Evolutionary conservation across 345 rosid species (phyloP).

Genomic region (Clausena lansium): DNA sequence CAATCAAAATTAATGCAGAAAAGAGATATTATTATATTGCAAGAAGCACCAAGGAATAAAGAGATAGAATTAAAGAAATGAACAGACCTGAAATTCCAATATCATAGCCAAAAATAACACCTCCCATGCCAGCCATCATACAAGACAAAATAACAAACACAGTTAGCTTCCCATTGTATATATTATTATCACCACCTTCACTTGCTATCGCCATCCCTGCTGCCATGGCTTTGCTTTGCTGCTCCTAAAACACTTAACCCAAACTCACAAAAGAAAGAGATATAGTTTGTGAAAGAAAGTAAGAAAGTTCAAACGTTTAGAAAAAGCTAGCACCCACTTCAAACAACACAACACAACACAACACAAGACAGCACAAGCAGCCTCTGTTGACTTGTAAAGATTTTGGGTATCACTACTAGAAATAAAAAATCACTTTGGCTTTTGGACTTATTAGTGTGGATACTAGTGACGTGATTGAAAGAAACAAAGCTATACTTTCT

Average conservation of each 20-base stretch:
- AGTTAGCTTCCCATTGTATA: constrained; percentile 54
- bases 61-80: not conserved
- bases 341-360: not conserved
- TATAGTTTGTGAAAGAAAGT: no score
- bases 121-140: constrained; percentile 89
- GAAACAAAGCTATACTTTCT: not conserved
- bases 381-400: not conserved
- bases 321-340: no score
- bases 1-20: not conserved
- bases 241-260: not conserved
- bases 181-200: constrained; percentile 19
- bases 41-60: not conserved
- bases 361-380: not conserved
- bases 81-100: constrained; percentile 68
- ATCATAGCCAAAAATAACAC: constrained; percentile 84
- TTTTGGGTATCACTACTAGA: not conserved
- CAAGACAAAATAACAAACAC: constrained; percentile 64
- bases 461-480: not conserved
- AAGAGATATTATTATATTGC: not conserved
- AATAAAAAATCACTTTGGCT: not conserved
- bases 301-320: not conserved
- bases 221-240: constrained; percentile 40
- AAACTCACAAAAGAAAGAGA: no score
- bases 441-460: not conserved
- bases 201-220: constrained; percentile 26